Evolutionary conservation across 2,329 filamentous ascomycete species (phyloP).

Genomic region (Calonectria honghensis): DNA sequence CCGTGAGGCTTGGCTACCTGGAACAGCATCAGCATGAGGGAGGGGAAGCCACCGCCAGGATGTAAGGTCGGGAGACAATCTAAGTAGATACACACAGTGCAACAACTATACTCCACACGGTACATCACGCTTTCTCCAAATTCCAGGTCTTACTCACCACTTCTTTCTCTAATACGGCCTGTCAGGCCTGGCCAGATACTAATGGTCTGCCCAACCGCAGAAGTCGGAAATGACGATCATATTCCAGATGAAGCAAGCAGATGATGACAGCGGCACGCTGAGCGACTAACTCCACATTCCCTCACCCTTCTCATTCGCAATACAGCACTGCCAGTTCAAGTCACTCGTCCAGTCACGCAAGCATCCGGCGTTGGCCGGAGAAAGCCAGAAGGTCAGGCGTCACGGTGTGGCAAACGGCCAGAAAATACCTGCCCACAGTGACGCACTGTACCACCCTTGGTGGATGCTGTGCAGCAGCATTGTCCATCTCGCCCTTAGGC

Average conservation of each 20-base stretch:
- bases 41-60: constrained; percentile 11
- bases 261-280: constrained; percentile 32
- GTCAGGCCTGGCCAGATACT: not conserved
- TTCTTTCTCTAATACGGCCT: not conserved
- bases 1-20: constrained; percentile 4
- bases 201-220: not conserved
- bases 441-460: constrained; percentile 26
- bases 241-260: constrained; percentile 15
- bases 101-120: not conserved
- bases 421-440: constrained; percentile 34
- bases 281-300: constrained; percentile 16
- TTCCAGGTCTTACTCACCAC: constrained; percentile 15
- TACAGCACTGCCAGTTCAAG: constrained; percentile 8
- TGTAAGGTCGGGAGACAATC: constrained; percentile 13
- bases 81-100: not conserved
- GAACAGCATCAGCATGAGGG: constrained; percentile 21
- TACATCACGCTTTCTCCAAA: constrained; percentile 3
- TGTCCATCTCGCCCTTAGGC: constrained; percentile 1
- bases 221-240: constrained; percentile 21
- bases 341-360: constrained; percentile 35
- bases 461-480: constrained; percentile 13
- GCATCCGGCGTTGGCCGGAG: constrained; percentile 35
- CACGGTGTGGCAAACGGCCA: constrained; percentile 33
- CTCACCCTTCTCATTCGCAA: not conserved
- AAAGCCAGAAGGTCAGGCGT: constrained; percentile 32